These are phyloP conservation scores for Hypoxylon sp. DNA, from an alignment of 2,329 filamentous ascomycete species.

Conservation along the genomic window DNA sequence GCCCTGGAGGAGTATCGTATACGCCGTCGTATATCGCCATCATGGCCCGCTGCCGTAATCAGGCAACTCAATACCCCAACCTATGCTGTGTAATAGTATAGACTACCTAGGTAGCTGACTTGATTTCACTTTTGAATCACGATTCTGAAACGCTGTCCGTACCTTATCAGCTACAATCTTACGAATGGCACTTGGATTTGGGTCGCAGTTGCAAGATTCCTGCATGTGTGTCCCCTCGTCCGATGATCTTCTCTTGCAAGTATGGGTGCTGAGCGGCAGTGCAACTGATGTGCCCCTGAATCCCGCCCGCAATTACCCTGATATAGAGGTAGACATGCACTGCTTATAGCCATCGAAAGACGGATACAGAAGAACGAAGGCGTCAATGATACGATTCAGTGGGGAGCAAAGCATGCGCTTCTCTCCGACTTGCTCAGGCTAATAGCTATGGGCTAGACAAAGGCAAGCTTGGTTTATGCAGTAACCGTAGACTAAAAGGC, in stretches of 20 bases:
- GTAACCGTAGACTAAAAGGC: too few relatives aligned
- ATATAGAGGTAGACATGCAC: not conserved
- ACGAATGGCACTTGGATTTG: not conserved
- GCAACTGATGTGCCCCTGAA: not conserved
- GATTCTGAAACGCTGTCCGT: not conserved
- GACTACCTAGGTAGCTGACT: not conserved
- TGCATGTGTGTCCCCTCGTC: constrained; percentile 8
- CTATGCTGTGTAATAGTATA: not conserved
- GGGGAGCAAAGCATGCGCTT: not conserved
- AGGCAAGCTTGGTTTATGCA: not conserved
- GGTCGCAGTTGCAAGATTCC: not conserved
- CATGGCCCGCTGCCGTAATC: not conserved
- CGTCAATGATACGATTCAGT: not conserved
- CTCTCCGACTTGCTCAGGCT: not conserved
- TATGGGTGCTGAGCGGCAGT: not conserved
- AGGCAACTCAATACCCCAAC: not conserved
- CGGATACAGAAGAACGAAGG: not conserved
- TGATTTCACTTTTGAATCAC: not conserved
- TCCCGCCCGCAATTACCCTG: not conserved
- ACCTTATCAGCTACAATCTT: not conserved
- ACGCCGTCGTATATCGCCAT: not conserved
- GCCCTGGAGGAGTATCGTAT: not conserved
- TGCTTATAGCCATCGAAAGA: not conserved
- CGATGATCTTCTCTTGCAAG: not conserved
- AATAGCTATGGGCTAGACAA: not conserved